Base-by-base conservation (phyloP, 495 filamentous ascomycete genomes). In the Pseudoneurospora amorphoporcata region DNA sequence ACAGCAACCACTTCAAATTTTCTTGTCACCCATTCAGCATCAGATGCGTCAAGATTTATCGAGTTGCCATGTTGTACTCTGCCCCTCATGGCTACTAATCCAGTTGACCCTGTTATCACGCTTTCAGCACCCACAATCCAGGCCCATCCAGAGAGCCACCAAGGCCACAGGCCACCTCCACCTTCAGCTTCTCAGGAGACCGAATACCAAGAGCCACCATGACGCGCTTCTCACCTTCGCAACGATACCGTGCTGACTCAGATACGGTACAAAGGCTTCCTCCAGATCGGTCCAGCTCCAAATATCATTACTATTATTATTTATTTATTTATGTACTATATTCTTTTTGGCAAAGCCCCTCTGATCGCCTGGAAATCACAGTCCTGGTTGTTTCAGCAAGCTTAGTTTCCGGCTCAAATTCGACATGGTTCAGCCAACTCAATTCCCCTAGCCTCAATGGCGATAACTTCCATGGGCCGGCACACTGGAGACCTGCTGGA, bases 361-460 rank as follows among this genome's bases (percentile, higher is more conserved):
- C 53, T 3, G 53, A 61, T 61, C 53, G 53, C 53, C 53, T 61
- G 14, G 53, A 61, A 61, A 35, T 35, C 29, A 16, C 29, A 16
- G 53, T 23, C 53, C 53, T 61, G 5, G 29, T 35, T 17, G 29
- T 65, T 65, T 68, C 45, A 65, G 45, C 23, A 29, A 41, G 32
- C 35, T 68, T 68, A 29, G 32, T 23, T n/a, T 37, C 29, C 71
- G 39, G 71, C 74, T 73, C 74, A 76, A 75, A 71, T 39, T 68
- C 19, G 41, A 42, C 35, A 39, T 73, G 71, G 38, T 29, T 45
- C 42, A 42, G 47, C 71, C 69, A 75, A 43, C 43, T 65, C 58
- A 70, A 69, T 71, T 65, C 42, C 39, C n/a, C 19, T 37, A 70
- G 68, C 70, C 72, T 65, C 71, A 72, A 73, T 72, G 53, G 70